Evolutionary conservation across 2,329 filamentous ascomycete genomes (phyloP), one percentile per base, ranked within the genome.

Genomic region (Aspergillus pseudotamarii): DNA sequence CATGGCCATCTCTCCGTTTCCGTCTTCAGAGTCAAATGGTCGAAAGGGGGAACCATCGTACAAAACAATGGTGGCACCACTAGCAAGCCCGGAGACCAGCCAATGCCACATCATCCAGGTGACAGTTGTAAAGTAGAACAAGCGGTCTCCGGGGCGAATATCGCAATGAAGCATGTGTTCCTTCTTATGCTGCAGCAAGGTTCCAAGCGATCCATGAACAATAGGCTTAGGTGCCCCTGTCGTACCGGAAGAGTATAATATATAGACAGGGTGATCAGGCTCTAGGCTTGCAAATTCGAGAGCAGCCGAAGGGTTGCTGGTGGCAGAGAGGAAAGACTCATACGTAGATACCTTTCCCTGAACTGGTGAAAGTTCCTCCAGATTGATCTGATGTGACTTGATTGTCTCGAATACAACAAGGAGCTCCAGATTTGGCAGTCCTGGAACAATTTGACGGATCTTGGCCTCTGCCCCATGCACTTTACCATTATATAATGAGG

Each of bases 41-140:
- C 86, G 85, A 82, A 98, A 98, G 0, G 95, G 95, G 0, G 92
- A 96, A 55, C 95, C 95, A 59, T 96, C 92, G 78, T 97, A 99
- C 4, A 98, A 84, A 23, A 98, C 85, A 14, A 98, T 82, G 0
- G 92, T 94, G 12, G 91, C 87, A 59, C 94, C 94, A 34, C 88
- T 89, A 11, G 94, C 91, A 4, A 98, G 87, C 6, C 90, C 92
- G 1, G 92, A 94, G 23, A 97, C 86, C 46, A 94, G 89, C 94
- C 94, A 98, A 76, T 98, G 94, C 93, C 94, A 97, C 94, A 98
- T 98, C 94, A 99, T 98, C 95, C 94, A 97, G 0, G 93, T 96
- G 12, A 91, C 93, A 4, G 94, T 97, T 1, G 93, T 97, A 80
- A 94, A 97, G 81, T 97, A 97, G 77, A 97, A 91, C 73, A 97